Conservation (phyloP, 345 rosid species). For the Citrus inodora region DNA sequence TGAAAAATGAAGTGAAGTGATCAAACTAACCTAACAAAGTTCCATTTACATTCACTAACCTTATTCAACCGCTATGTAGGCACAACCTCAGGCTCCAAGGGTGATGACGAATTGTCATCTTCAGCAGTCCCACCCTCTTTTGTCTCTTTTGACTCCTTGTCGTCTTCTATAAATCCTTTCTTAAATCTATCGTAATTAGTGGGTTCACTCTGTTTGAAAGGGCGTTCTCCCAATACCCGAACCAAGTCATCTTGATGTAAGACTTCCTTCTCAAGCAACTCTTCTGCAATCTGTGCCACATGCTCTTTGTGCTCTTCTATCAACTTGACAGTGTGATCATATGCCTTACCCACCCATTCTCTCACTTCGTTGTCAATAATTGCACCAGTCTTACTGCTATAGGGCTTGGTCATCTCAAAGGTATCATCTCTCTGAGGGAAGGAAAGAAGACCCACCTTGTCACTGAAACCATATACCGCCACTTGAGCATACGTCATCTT, state of each 20-base stretch:
- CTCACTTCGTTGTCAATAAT: conserved; percentile 47
- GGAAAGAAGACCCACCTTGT: conserved; percentile 59
- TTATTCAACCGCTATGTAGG: conserved; percentile 22
- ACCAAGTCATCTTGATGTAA: conserved; percentile 50
- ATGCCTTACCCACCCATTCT: conserved; percentile 51
- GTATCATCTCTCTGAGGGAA: conserved; percentile 45
- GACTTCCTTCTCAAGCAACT: conserved; percentile 49
- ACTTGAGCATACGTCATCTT: conserved; percentile 52
- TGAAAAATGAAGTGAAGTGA: background rate
- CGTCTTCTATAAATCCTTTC: conserved; percentile 39
- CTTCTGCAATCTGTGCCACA: conserved; percentile 47
- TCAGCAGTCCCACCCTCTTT: conserved; percentile 11
- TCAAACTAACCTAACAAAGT: background rate
- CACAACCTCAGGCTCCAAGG: conserved; percentile 30
- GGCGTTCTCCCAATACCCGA: conserved; percentile 45
- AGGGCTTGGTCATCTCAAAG: conserved; percentile 44
- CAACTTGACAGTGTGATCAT: conserved; percentile 33
- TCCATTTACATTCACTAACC: background rate
- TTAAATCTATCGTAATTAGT: conserved; percentile 48
- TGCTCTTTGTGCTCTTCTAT: conserved; percentile 50
- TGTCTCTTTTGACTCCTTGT: conserved; percentile 22
- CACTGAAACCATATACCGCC: conserved; percentile 56
- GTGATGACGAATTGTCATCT: conserved; percentile 17
- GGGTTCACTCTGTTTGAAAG: conserved; percentile 37
- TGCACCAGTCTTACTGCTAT: conserved; percentile 49